Evolutionary conservation across 805 yeast genomes (phyloP).

Genomic region (Torulaspora maleeae): DNA sequence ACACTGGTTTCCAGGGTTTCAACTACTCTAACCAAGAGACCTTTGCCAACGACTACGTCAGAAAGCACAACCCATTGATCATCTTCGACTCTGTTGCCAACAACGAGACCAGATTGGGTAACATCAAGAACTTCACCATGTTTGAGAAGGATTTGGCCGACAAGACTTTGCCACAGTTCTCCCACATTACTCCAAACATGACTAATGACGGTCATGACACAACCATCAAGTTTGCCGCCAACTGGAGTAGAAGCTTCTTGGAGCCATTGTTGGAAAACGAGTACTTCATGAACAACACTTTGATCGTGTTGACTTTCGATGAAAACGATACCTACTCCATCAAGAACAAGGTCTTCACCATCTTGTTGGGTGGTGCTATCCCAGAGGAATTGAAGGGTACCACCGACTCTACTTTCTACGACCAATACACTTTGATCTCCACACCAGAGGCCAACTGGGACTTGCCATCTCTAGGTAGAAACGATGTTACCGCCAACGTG

Average conservation of each 20-base stretch:
- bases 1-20: constrained; percentile 49
- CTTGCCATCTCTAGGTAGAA: constrained; percentile 47
- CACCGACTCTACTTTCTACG: constrained; percentile 45
- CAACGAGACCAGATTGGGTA: constrained; percentile 37
- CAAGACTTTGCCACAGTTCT: constrained; percentile 47
- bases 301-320: constrained; percentile 48
- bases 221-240: constrained; percentile 43
- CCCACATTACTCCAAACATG: constrained; percentile 51
- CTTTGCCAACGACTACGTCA: constrained; percentile 45
- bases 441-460: constrained; percentile 49
- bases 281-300: constrained; percentile 45
- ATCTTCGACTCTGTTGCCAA: constrained; percentile 40
- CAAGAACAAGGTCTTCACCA: constrained; percentile 44
- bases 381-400: constrained; percentile 42
- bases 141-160: constrained; percentile 40
- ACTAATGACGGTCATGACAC: constrained; percentile 50
- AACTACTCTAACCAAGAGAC: constrained; percentile 42
- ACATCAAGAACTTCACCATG: constrained; percentile 46
- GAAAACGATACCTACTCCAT: constrained; percentile 43
- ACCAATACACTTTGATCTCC: constrained; percentile 50
- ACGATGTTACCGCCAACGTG: constrained; percentile 48
- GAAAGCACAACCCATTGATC: constrained; percentile 50
- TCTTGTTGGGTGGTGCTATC: constrained; percentile 47
- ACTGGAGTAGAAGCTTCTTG: constrained; percentile 44
- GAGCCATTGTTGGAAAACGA: constrained; percentile 42